Percentiles rank a stretch among this genome's conserved stretches.
Evolutionary conservation across 306 rosid genomes (phyloP).

Genomic region (Betula pendula): DNA sequence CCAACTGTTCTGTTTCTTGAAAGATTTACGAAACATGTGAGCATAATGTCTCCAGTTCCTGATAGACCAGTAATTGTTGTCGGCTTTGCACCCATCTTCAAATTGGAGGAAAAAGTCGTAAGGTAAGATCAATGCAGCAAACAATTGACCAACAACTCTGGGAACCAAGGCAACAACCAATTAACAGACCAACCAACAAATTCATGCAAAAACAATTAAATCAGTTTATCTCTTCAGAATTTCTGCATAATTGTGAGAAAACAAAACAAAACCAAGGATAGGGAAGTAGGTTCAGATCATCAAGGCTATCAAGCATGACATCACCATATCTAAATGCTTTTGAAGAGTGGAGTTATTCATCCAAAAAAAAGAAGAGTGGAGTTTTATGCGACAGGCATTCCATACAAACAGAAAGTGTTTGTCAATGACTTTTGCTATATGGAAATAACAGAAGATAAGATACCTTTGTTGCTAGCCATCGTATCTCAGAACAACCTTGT

Average conservation of each 20-base stretch:
- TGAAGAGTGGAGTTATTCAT: neutral
- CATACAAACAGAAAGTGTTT: neutral
- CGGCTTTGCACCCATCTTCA: conserved; percentile 94
- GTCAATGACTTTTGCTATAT: conserved; percentile 3
- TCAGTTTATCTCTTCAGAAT: neutral
- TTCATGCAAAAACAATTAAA: neutral
- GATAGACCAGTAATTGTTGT: conserved; percentile 89
- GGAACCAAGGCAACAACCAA: conserved; percentile 2
- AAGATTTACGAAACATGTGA: conserved; percentile 86
- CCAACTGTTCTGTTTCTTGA: conserved; percentile 93
- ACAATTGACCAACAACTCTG: neutral
- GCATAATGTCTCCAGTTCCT: conserved; percentile 95
- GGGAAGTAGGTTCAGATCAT: neutral
- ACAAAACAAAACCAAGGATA: neutral
- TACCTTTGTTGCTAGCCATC: conserved; percentile 98
- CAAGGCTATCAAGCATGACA: conserved; percentile 11
- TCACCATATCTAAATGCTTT: neutral
- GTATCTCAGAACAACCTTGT: conserved; percentile 95
- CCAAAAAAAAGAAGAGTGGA: neutral
- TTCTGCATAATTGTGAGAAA: neutral
- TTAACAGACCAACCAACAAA: too few relatives aligned
- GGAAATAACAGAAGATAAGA: conserved; percentile 8
- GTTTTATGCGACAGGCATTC: neutral
- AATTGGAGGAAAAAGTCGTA: conserved; percentile 11
- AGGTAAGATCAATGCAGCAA: conserved; percentile 8